Evolutionary conservation across 176 grass and related monocot species (phyloP).

Genomic region (Urochloa ruziziensis): DNA sequence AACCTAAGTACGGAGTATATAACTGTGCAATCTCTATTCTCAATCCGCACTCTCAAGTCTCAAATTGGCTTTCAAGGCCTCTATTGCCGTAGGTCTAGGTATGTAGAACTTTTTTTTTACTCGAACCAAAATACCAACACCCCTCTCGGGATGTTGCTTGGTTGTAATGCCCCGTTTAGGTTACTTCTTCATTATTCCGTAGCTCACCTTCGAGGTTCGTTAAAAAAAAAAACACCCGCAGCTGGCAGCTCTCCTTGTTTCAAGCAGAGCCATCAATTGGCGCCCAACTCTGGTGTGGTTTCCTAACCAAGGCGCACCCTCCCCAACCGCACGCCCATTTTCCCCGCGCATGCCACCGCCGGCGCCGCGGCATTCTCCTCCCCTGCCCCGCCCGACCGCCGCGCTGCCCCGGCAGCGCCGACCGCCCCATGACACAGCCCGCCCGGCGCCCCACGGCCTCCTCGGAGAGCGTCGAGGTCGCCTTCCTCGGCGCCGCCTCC

Average conservation of each 20-base stretch:
- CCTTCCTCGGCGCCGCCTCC: conserved; percentile 25
- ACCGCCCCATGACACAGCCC: conserved; percentile 63
- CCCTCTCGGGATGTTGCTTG: too few species aligned
- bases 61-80: too few species aligned
- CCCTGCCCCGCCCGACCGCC: not conserved
- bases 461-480: conserved; percentile 6
- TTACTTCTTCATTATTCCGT: too few species aligned
- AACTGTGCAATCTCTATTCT: too few species aligned
- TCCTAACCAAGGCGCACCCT: not conserved
- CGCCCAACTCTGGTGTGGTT: not conserved
- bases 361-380: conserved; percentile 3
- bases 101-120: too few species aligned
- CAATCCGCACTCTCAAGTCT: too few species aligned
- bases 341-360: conserved; percentile 22
- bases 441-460: conserved; percentile 19
- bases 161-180: too few species aligned
- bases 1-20: too few species aligned
- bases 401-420: conserved; percentile 23
- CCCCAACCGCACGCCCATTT: not conserved
- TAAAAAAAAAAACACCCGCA: too few species aligned
- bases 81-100: too few species aligned
- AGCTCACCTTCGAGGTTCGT: too few species aligned
- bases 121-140: too few species aligned
- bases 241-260: conserved; percentile 22
- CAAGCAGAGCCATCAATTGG: conserved; percentile 14